Percentiles rank a stretch among this genome's conserved stretches.
These are phyloP conservation scores for Keithomyces neogunnii DNA, from an alignment of 2,329 filamentous ascomycete species.

Conservation along the genomic window DNA sequence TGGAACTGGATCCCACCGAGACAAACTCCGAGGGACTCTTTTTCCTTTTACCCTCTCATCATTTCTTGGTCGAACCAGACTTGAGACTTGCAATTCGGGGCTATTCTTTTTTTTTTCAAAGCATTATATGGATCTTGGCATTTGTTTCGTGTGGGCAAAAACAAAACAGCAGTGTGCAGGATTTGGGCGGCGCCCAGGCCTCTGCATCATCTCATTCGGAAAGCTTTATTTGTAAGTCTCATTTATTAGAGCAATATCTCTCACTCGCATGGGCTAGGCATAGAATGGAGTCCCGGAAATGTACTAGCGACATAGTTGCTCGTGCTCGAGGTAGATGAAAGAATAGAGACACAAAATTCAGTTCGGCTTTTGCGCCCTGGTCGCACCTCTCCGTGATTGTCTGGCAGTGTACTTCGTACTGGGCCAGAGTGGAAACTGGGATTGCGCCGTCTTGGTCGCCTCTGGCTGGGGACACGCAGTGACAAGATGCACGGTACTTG, in stretches of 20 bases:
- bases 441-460: too few relatives aligned
- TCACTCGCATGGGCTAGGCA: background rate
- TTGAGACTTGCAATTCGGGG: background rate
- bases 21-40: background rate
- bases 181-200: background rate
- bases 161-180: background rate
- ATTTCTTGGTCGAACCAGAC: background rate
- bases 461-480: too few relatives aligned
- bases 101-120: background rate
- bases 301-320: background rate
- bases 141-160: background rate
- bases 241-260: too few relatives aligned
- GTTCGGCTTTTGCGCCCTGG: too few relatives aligned
- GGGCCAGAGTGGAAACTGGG: too few relatives aligned
- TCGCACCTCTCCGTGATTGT: too few relatives aligned
- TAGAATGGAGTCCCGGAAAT: background rate
- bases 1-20: background rate
- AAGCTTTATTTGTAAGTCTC: background rate
- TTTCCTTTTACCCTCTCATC: background rate
- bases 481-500: too few relatives aligned
- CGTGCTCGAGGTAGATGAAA: background rate
- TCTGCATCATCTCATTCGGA: background rate
- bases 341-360: background rate
- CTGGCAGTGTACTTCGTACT: too few relatives aligned
- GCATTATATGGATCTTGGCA: background rate